Base-by-base conservation (phyloP, 257 asterid genomes). In the Echium plantagineum region DNA sequence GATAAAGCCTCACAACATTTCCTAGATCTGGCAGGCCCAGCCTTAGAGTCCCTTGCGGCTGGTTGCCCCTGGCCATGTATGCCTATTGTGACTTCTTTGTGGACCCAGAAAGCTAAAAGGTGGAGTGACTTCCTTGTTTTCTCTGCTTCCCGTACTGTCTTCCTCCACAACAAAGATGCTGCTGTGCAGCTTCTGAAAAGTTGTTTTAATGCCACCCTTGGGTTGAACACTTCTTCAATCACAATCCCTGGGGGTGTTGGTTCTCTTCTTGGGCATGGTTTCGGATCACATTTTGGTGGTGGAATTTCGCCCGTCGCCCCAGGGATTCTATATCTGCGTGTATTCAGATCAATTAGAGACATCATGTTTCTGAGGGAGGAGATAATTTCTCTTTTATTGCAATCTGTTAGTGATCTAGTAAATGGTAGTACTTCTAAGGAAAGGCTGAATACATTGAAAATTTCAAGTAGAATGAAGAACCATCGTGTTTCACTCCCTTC, bases 41-140 rank as follows among this genome's bases (percentile, higher is more conserved):
- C 97, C 58, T 67, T 91, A 66, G 98, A 91, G 80, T 78, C 89
- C 56, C 97, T 91, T 18, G 98, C 98, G 3, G 98, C 97, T 12
- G 97, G 98, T 62, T 91, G 97, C 74, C 98, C 97, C 0, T 91
- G 98, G 97, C 98, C 98, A 28, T 91, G 98, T 79, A 88, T 88
- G 98, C 94, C 97, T 5, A 84, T 88, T 59, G 98, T 91, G 57
- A 94, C 96, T 59, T 91, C 98, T 55, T 53, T 91, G 52, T 91
- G 98, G 98, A 88, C 95, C 61, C 98, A 91, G 69, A 91, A 91
- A 69, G 98, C 87, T 0, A 88, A 88, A 67, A 77, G 85, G 9
- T 91, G 98, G 98, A 84, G 90, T 20, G 98, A 91, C 72, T 91
- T 80, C 71, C 94, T 91, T 26, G 85, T 83, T 62, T 91, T 91